A percentile compares a stretch with the other conserved stretches of the same genome.
Evolutionary conservation across 2,329 filamentous ascomycete species (phyloP).

Genomic region (Fonsecaea pedrosoi): DNA sequence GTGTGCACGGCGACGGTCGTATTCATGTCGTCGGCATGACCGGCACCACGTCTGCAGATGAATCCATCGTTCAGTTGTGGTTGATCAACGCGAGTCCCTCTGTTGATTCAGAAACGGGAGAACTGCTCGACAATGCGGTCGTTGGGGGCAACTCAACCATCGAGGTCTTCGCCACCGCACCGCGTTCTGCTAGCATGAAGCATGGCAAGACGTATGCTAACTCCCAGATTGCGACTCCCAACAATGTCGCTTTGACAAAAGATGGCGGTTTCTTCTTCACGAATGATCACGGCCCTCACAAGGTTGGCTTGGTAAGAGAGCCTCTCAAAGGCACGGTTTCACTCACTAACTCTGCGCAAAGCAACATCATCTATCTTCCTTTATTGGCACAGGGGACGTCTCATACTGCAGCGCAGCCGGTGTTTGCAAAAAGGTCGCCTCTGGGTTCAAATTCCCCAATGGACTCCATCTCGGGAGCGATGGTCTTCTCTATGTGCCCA

Average conservation of each 20-base stretch:
- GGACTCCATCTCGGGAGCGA: conserved; percentile 45
- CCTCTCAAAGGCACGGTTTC: background rate
- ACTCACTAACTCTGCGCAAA: conserved; percentile 14
- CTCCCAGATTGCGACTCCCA: conserved; percentile 47
- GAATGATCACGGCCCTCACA: conserved; percentile 46
- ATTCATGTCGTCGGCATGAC: conserved; percentile 44
- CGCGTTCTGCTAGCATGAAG: conserved; percentile 40
- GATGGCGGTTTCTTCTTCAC: conserved; percentile 48
- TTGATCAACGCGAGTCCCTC: conserved; percentile 48
- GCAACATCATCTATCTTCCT: conserved; percentile 37
- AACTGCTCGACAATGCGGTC: conserved; percentile 42
- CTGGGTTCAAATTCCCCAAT: conserved; percentile 44
- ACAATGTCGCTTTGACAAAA: conserved; percentile 45
- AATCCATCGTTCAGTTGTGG: conserved; percentile 32
- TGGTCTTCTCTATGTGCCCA: conserved; percentile 47
- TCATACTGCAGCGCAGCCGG: conserved; percentile 37
- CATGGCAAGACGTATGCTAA: conserved; percentile 45
- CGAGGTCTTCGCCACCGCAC: conserved; percentile 45
- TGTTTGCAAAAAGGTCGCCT: conserved; percentile 30
- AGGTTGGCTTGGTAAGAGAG: conserved; percentile 36
- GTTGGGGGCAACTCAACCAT: conserved; percentile 49
- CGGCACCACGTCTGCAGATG: conserved; percentile 39
- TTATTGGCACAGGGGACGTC: conserved; percentile 38
- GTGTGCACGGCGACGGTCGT: conserved; percentile 44
- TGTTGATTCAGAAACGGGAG: conserved; percentile 43